phyloP scores from a whole-genome alignment of 371 early-diverging fungal genomes.

The Circinella minor region DNA sequence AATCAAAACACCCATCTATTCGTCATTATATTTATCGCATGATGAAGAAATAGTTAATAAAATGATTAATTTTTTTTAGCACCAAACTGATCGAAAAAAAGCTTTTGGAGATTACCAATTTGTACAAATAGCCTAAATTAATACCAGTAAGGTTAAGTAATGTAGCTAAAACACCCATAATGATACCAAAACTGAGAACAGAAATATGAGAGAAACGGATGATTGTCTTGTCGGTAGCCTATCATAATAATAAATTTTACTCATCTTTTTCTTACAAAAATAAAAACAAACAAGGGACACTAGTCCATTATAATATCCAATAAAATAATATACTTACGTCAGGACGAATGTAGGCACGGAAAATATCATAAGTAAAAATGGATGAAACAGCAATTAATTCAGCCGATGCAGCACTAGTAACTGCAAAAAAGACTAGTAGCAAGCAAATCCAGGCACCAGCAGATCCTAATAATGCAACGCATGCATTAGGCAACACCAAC shows the following conservation, averaged over 20 bases:
- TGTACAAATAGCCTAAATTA: conserved; percentile 68
- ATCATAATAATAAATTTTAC: background rate
- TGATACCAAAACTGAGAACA: conserved; percentile 62
- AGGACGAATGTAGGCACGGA: conserved; percentile 69
- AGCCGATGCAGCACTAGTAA: conserved; percentile 70
- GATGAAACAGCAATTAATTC: conserved; percentile 76
- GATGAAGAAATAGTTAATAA: background rate
- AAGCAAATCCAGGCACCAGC: conserved; percentile 68
- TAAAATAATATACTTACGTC: conserved; percentile 11
- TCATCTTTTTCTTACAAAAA: background rate
- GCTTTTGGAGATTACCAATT: conserved; percentile 26
- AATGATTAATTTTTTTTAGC: too few relatives aligned
- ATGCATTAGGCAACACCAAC: conserved; percentile 68
- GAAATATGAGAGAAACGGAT: conserved; percentile 62
- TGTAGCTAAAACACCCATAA: conserved; percentile 70
- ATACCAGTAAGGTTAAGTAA: conserved; percentile 66
- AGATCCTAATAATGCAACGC: conserved; percentile 61
- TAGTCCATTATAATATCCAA: background rate
- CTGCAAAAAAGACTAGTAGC: conserved; percentile 74
- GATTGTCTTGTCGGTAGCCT: conserved; percentile 60
- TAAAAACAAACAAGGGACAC: background rate
- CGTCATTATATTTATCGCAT: background rate
- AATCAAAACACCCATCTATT: conserved; percentile 67
- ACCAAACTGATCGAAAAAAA: too few relatives aligned
- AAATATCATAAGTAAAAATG: conserved; percentile 71